Evolutionary conservation across 768 basidiomycete genomes (phyloP), one percentile per base, ranked within the genome.

Genomic region (Auricularia sp.): DNA sequence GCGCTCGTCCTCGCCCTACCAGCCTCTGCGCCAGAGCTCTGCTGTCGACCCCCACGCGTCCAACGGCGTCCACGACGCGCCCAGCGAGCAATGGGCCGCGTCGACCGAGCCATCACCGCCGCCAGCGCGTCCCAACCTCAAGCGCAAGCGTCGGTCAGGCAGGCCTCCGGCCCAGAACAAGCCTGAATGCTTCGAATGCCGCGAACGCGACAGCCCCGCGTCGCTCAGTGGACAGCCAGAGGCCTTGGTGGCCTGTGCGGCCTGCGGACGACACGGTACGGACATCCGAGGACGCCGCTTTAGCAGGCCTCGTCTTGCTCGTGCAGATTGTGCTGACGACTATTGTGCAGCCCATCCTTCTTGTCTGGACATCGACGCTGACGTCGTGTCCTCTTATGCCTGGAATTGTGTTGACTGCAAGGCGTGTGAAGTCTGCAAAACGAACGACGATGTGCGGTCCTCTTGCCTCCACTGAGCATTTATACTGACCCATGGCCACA

Each of bases 351-450:
- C 89, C 35, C 95, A 98, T 75, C 88, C 89, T n/a, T 87, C 84
- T 58, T 98, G 95, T 73, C 81, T 96, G 79, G 76, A 87, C 68
- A 80, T 87, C 37, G 75, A 79, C 90, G 62, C 81, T 18, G 81
- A 85, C 47, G 78, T 81, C n/a, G 78, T 94, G 62, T 79, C 81
- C 65, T 79, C 81, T 34, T 95, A 95, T 73, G 78, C 81, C 16
- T 98, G 95, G 95, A 83, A 83, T 66, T 98, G 95, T 72, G 82
- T 86, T 42, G 92, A 94, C 68, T 97, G 95, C 79, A 97, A 96
- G 79, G 86, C 79, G 65, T 98, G 95, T 73, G 92, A 94, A 77
- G 78, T 92, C 64, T 98, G 95, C 72, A 76, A 82, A 56, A 78
- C 85, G 70, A 94, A 94, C 24, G 89, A 93, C 75, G 93, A 94